Conservation (phyloP, 1,139 yeast species). For the Sugiyamaella paludigena region DNA sequence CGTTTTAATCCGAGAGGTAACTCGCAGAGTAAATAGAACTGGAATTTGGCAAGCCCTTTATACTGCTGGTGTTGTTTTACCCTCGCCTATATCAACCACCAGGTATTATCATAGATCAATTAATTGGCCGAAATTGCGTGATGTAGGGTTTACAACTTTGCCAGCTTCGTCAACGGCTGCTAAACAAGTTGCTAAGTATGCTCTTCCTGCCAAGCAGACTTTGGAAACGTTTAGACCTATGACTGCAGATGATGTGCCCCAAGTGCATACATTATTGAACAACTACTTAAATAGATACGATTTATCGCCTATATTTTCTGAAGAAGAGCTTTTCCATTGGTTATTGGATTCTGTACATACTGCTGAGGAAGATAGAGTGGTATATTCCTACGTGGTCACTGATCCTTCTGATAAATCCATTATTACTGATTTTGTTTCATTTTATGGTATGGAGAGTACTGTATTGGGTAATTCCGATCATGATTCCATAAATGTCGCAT, state of each 20-base stretch:
- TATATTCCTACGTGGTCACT: conserved; percentile 79
- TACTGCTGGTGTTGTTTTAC: conserved; percentile 88
- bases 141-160: conserved; percentile 77
- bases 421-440: conserved; percentile 86
- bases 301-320: conserved; percentile 62
- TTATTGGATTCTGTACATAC: conserved; percentile 49
- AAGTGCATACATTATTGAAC: conserved; percentile 57
- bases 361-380: conserved; percentile 48
- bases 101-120: conserved; percentile 93
- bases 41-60: conserved; percentile 95
- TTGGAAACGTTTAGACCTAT: conserved; percentile 63
- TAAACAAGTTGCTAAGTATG: conserved; percentile 76
- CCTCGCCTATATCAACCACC: conserved; percentile 88
- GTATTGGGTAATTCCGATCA: conserved; percentile 69
- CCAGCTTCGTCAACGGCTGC: conserved; percentile 76
- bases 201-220: conserved; percentile 61
- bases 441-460: conserved; percentile 83
- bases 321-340: conserved; percentile 82
- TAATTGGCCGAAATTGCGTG: conserved; percentile 85
- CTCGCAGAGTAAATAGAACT: conserved; percentile 81
- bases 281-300: conserved; percentile 69
- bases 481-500: conserved; percentile 77
- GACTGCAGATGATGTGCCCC: conserved; percentile 58
- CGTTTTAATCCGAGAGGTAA: conserved; percentile 86
- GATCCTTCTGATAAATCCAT: conserved; percentile 49